Evolutionary conservation across 176 grass and related monocot genomes (phyloP).

Genomic region (Themeda triandra): DNA sequence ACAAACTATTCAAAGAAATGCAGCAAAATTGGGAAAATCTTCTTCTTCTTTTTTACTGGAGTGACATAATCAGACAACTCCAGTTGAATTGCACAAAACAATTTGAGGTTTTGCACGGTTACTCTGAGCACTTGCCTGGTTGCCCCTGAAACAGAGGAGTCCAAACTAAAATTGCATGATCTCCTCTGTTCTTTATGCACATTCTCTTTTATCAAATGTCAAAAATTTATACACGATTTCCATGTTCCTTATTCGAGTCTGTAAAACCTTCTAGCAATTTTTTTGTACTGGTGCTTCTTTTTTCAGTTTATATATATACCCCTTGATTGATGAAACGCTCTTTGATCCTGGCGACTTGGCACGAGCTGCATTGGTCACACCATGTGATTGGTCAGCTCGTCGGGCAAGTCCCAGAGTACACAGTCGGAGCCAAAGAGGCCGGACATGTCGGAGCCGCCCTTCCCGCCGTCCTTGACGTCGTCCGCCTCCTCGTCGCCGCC

Average conservation of each 20-base stretch:
- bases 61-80: background rate
- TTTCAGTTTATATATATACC: background rate
- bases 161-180: background rate
- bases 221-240: background rate
- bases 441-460: constrained; percentile 52
- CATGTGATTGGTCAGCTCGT: constrained; percentile 69
- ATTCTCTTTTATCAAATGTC: background rate
- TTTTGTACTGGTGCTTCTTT: background rate
- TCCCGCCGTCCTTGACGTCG: constrained; percentile 40
- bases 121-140: background rate
- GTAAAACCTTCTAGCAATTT: background rate
- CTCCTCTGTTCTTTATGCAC: background rate
- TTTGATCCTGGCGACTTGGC: background rate
- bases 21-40: no score
- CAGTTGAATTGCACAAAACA: background rate
- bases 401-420: constrained; percentile 82
- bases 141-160: background rate
- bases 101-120: background rate
- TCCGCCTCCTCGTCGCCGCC: constrained; percentile 43
- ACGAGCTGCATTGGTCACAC: background rate
- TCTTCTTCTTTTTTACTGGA: no score
- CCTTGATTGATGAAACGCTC: background rate
- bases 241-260: background rate
- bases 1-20: background rate
- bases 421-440: constrained; percentile 67